A percentile compares a stretch with the other conserved stretches of the same genome.
These are phyloP conservation scores for Rosellinia necatrix DNA, from an alignment of 2,329 filamentous ascomycete species.

Conservation along the genomic window DNA sequence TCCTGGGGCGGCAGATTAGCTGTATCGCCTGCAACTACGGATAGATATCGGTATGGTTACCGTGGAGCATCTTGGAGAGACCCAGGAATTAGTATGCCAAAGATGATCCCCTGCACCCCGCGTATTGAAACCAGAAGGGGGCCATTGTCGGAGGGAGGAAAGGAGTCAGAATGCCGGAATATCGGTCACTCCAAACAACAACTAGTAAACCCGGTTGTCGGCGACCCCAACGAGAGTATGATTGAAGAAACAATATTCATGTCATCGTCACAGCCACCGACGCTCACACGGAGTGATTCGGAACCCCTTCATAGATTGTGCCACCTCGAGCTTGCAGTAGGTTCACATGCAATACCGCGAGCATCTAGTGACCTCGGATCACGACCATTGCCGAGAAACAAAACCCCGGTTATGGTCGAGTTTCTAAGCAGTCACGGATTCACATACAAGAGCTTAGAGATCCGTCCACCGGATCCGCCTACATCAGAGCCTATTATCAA, in stretches of 20 bases:
- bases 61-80: conserved; percentile 4
- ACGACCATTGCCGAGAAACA: conserved; percentile 26
- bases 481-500: conserved; percentile 50
- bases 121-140: background rate
- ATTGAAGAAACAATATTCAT: conserved; percentile 37
- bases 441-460: conserved; percentile 48
- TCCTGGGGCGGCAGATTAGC: conserved; percentile 15
- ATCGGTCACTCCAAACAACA: background rate
- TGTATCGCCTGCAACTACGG: background rate
- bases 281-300: conserved; percentile 37
- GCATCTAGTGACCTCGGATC: conserved; percentile 44
- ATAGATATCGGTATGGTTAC: conserved; percentile 2
- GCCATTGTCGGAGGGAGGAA: background rate
- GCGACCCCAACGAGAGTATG: conserved; percentile 27
- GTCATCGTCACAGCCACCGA: conserved; percentile 26
- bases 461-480: conserved; percentile 59
- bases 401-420: conserved; percentile 26
- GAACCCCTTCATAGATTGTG: conserved; percentile 42
- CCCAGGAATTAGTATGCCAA: conserved; percentile 23
- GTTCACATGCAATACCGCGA: conserved; percentile 36
- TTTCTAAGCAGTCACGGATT: conserved; percentile 36
- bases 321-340: conserved; percentile 23
- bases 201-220: background rate
- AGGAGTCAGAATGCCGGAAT: background rate
- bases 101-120: conserved; percentile 33